Evolutionary conservation across 2,329 filamentous ascomycete species (phyloP).

Genomic region (Stachybotrys echinatus): DNA sequence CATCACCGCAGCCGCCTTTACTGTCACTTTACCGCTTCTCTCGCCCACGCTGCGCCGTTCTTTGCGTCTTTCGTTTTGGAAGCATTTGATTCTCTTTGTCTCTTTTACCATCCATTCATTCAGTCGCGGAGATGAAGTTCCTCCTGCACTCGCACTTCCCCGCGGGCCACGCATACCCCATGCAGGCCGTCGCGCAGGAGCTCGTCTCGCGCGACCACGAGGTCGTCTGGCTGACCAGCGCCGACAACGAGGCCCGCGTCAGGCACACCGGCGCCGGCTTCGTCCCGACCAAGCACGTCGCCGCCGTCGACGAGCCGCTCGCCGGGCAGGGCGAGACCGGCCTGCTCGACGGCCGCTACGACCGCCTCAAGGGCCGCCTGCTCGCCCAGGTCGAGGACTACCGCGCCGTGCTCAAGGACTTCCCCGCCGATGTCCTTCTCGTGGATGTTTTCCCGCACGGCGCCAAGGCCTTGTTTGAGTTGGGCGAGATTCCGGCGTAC

Average conservation of each 20-base stretch:
- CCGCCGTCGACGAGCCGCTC: constrained; percentile 23
- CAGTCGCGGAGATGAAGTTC: too few species aligned
- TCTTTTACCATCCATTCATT: neutral
- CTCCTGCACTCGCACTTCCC: constrained; percentile 2
- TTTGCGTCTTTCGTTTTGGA: too few species aligned
- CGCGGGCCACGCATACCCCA: neutral
- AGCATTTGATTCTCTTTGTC: too few species aligned
- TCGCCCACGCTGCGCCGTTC: too few species aligned
- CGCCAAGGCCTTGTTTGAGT: constrained; percentile 26
- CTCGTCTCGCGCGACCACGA: constrained; percentile 20
- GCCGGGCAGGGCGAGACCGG: constrained; percentile 20
- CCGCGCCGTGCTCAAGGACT: constrained; percentile 20
- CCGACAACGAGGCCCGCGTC: constrained; percentile 26
- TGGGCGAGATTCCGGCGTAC: constrained; percentile 27
- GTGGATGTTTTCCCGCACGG: constrained; percentile 32
- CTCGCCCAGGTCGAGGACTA: constrained; percentile 29
- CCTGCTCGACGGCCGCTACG: constrained; percentile 21
- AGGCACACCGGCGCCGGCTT: constrained; percentile 27
- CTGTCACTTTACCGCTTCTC: too few species aligned
- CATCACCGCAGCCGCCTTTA: too few species aligned
- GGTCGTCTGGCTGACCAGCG: constrained; percentile 30
- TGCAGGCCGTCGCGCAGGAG: constrained; percentile 9
- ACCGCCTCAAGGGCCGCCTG: constrained; percentile 19
- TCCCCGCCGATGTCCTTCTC: constrained; percentile 24
- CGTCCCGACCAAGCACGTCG: constrained; percentile 21